phyloP scores from a whole-genome alignment of 805 yeast genomes.

The Metschnikowia matae region DNA sequence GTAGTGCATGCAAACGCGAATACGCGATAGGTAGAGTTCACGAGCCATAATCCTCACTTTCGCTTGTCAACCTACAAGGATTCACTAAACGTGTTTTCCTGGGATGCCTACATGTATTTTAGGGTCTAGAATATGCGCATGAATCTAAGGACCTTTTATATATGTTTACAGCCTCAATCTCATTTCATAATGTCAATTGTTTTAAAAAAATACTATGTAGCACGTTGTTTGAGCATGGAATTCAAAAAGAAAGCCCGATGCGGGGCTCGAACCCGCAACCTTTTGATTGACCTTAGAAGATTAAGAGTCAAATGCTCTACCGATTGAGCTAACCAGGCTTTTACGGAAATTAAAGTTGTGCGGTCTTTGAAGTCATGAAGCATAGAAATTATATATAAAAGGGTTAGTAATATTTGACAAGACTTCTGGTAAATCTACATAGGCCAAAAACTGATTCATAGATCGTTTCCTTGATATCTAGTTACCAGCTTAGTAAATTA shows the following conservation, averaged over 20 bases:
- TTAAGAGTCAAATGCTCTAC: constrained; percentile 24
- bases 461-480: no score
- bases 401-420: no score
- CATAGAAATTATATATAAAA: neutral
- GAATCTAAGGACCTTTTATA: no score
- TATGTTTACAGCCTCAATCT: no score
- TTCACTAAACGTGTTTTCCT: no score
- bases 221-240: neutral
- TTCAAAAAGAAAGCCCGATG: constrained; percentile 18
- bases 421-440: no score
- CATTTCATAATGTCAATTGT: no score
- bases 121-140: no score
- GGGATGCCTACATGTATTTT: no score
- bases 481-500: no score
- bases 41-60: neutral
- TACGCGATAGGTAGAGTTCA: neutral
- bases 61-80: neutral
- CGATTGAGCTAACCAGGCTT: constrained; percentile 21
- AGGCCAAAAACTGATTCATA: no score
- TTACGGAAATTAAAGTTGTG: neutral
- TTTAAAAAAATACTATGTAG: neutral
- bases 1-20: constrained; percentile 1
- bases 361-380: fast-evolving
- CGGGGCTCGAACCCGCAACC: constrained; percentile 26
- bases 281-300: constrained; percentile 21